Evolutionary conservation across 2,329 filamentous ascomycete genomes (phyloP).

Genomic region (Westerdykella sp.): DNA sequence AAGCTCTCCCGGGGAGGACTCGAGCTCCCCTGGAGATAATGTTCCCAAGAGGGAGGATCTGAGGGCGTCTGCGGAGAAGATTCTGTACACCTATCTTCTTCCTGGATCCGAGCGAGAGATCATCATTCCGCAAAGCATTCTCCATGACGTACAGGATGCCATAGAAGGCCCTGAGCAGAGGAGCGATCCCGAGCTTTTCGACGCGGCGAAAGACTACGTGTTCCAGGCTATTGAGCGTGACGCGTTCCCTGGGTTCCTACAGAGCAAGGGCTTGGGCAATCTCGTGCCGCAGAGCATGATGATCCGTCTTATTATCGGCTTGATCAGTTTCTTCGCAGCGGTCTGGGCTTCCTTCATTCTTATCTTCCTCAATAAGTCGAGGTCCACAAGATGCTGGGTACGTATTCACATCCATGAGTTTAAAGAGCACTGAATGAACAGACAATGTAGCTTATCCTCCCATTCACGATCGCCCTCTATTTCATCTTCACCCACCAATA

Average conservation of each 20-base stretch:
- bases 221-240: conserved; percentile 99
- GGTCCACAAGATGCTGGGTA: conserved; percentile 78
- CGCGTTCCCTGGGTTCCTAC: conserved; percentile 94
- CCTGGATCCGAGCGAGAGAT: conserved; percentile 97
- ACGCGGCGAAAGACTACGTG: conserved; percentile 96
- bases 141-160: conserved; percentile 73
- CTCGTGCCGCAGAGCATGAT: conserved; percentile 87
- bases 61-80: conserved; percentile 90
- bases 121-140: conserved; percentile 80
- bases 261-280: conserved; percentile 92
- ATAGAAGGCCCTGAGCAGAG: conserved; percentile 80
- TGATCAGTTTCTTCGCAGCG: conserved; percentile 80
- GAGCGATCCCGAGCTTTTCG: conserved; percentile 95
- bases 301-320: conserved; percentile 74
- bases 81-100: conserved; percentile 94
- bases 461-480: conserved; percentile 88
- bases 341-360: conserved; percentile 94
- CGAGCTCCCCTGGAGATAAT: conserved; percentile 51
- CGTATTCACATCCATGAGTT: conserved; percentile 29
- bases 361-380: conserved; percentile 77
- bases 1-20: conserved; percentile 43
- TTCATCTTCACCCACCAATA: conserved; percentile 73
- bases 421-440: conserved; percentile 2
- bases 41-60: conserved; percentile 63
- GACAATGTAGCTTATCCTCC: conserved; percentile 63